A percentile compares a stretch with the other conserved stretches of the same genome.
Conservation (phyloP, 192 early-diverging fungal genomes). For the Coemansia sp. region DNA sequence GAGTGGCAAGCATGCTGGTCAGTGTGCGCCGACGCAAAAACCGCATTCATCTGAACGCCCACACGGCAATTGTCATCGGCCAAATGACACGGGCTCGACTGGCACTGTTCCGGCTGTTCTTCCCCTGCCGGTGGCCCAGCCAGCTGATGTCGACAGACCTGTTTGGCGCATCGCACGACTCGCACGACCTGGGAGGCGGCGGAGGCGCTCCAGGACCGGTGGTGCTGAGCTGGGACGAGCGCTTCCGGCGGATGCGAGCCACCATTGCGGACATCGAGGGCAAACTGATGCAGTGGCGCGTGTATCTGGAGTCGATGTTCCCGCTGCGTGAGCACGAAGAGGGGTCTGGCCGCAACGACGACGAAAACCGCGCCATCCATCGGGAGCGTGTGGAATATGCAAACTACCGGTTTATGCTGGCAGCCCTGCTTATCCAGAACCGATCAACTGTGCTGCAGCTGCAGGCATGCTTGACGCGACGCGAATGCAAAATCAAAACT, state of each 20-base stretch:
- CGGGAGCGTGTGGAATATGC: slow-evolving; percentile 51
- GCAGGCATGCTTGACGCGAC: slow-evolving; percentile 50
- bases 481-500: slow-evolving; percentile 41
- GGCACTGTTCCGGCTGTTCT: slow-evolving; percentile 52
- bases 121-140: slow-evolving; percentile 53
- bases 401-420: slow-evolving; percentile 50
- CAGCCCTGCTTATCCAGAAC: slow-evolving; percentile 44
- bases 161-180: slow-evolving; percentile 15
- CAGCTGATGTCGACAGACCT: slow-evolving; percentile 41
- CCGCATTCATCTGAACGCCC: slow-evolving; percentile 51
- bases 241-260: slow-evolving; percentile 42
- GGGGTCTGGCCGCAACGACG: slow-evolving; percentile 27
- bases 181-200: slow-evolving; percentile 38
- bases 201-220: slow-evolving; percentile 40
- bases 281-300: slow-evolving; percentile 54
- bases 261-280: slow-evolving; percentile 43
- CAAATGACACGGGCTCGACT: slow-evolving; percentile 50
- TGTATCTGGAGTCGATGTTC: slow-evolving; percentile 52
- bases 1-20: slow-evolving; percentile 49
- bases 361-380: slow-evolving; percentile 29
- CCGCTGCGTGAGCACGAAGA: slow-evolving; percentile 51
- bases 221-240: slow-evolving; percentile 53
- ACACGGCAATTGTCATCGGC: slow-evolving; percentile 47
- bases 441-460: slow-evolving; percentile 50
- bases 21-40: slow-evolving; percentile 50